Conservation (phyloP, 2,329 filamentous ascomycete genomes). For the Paramyrothecium roridum region DNA sequence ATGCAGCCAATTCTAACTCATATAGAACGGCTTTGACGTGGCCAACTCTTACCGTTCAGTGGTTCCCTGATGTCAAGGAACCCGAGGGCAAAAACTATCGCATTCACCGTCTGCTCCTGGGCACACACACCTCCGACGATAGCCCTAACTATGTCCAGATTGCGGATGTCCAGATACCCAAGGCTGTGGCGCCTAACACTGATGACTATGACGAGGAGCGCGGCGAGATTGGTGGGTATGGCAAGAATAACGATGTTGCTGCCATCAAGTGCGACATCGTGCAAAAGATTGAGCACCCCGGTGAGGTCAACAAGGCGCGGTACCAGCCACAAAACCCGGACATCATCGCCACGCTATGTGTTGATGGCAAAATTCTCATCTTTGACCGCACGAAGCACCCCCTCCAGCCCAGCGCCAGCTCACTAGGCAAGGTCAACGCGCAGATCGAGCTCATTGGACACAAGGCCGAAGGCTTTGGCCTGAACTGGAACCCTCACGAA, state of each 20-base stretch:
- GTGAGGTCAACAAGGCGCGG: slow-evolving; percentile 96
- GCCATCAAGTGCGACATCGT: slow-evolving; percentile 86
- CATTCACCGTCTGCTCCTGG: slow-evolving; percentile 84
- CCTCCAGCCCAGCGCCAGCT: slow-evolving; percentile 68
- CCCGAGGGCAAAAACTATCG: slow-evolving; percentile 83
- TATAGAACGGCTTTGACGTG: slow-evolving; percentile 82
- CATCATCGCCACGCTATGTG: slow-evolving; percentile 88
- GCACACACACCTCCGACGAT: slow-evolving; percentile 87
- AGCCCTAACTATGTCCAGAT: slow-evolving; percentile 92
- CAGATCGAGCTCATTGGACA: slow-evolving; percentile 87
- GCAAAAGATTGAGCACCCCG: slow-evolving; percentile 93
- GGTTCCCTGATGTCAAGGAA: slow-evolving; percentile 93
- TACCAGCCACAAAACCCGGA: slow-evolving; percentile 98
- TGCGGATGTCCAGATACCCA: slow-evolving; percentile 89
- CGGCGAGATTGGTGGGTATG: slow-evolving; percentile 92
- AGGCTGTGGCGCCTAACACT: slow-evolving; percentile 68
- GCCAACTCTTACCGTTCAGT: slow-evolving; percentile 96
- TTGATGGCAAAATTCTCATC: slow-evolving; percentile 83
- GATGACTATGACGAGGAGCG: slow-evolving; percentile 88
- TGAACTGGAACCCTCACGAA: slow-evolving; percentile 86
- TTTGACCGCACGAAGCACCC: slow-evolving; percentile 96
- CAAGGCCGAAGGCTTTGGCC: slow-evolving; percentile 82
- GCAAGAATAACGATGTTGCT: slow-evolving; percentile 66
- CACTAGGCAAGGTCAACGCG: slow-evolving; percentile 63
- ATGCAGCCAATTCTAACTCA: slow-evolving; percentile 6